These are phyloP conservation scores for Sclerotinia nivalis DNA, from an alignment of 2,329 filamentous ascomycete species.

Conservation along the genomic window DNA sequence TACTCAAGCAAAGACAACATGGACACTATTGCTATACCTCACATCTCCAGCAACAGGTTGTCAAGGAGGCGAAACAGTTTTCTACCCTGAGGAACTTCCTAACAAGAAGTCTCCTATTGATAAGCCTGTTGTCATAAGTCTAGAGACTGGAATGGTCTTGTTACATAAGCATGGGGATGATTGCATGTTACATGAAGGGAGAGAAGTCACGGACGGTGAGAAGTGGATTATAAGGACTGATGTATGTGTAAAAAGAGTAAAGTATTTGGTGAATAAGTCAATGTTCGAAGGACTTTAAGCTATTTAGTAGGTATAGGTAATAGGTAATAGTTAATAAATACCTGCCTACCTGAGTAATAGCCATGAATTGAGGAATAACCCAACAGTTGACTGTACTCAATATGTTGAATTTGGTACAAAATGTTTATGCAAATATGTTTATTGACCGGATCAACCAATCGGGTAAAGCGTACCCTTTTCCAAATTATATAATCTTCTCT, in stretches of 20 bases:
- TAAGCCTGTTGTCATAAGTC: slow-evolving; percentile 69
- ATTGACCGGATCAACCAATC: neutral
- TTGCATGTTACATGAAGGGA: slow-evolving; percentile 87
- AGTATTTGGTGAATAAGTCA: neutral
- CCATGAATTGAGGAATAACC: neutral
- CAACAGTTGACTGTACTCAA: neutral
- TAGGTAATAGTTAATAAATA: neutral
- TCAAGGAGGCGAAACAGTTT: slow-evolving; percentile 84
- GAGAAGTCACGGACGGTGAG: slow-evolving; percentile 75
- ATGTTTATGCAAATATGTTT: neutral
- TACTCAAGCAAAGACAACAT: slow-evolving; percentile 72
- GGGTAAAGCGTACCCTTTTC: neutral
- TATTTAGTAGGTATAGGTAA: neutral
- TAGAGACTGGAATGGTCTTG: slow-evolving; percentile 82
- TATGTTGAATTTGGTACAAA: neutral
- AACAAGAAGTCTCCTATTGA: slow-evolving; percentile 46
- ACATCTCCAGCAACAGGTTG: slow-evolving; percentile 75
- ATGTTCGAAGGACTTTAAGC: neutral
- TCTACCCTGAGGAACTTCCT: slow-evolving; percentile 70
- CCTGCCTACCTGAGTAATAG: neutral
- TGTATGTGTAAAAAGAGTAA: slow-evolving; percentile 60
- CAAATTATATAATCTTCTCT: neutral
- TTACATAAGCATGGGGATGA: slow-evolving; percentile 87
- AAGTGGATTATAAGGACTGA: slow-evolving; percentile 92
- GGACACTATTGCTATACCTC: slow-evolving; percentile 87